A percentile compares a stretch with the other conserved stretches of the same genome.
phyloP scores from a whole-genome alignment of 176 grass and related monocot species.

The Canna indica region DNA sequence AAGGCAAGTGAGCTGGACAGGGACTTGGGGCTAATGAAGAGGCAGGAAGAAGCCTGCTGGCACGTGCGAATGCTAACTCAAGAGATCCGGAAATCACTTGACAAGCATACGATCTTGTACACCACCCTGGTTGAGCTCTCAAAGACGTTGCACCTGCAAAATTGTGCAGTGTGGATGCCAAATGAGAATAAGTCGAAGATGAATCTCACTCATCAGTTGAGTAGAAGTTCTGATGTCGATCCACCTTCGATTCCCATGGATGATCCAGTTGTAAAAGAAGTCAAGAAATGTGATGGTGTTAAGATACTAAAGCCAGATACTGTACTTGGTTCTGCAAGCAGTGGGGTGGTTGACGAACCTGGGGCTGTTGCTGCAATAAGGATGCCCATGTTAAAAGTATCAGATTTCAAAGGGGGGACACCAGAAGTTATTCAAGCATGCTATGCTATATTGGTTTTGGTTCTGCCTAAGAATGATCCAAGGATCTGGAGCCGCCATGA shows the following conservation, averaged over 20 bases:
- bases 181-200: background rate
- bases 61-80: conserved; percentile 22
- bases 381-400: conserved; percentile 18
- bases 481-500: conserved; percentile 11
- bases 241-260: background rate
- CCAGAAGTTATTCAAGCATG: conserved; percentile 7
- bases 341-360: background rate
- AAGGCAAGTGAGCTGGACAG: conserved; percentile 16
- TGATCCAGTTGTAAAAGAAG: conserved; percentile 1
- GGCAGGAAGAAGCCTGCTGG: conserved; percentile 18
- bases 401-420: conserved; percentile 19
- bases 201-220: conserved; percentile 14
- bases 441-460: conserved; percentile 18
- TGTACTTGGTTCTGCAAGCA: background rate
- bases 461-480: conserved; percentile 9
- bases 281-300: background rate
- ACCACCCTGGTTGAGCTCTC: conserved; percentile 21
- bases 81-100: conserved; percentile 18
- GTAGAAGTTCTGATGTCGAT: background rate
- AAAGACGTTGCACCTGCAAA: conserved; percentile 17
- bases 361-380: conserved; percentile 20
- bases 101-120: conserved; percentile 22
- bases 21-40: conserved; percentile 20
- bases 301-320: background rate
- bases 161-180: conserved; percentile 23